phyloP scores from a whole-genome alignment of 805 yeast species.

The Starmerella potacharoeniae region DNA sequence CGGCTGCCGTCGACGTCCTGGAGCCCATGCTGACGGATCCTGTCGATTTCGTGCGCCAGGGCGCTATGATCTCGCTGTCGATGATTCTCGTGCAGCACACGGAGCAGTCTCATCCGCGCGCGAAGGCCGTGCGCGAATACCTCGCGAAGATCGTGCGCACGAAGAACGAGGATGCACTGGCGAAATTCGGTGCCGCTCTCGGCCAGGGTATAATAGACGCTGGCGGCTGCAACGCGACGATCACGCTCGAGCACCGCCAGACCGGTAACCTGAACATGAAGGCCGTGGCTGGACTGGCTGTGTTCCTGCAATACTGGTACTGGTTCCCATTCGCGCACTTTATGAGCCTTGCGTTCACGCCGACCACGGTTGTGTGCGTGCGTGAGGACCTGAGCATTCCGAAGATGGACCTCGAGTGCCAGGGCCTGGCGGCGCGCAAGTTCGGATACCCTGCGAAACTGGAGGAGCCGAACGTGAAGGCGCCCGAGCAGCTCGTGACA shows the following conservation, averaged over 20 bases:
- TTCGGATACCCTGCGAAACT: slow-evolving; percentile 85
- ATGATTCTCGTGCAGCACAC: slow-evolving; percentile 83
- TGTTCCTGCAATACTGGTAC: slow-evolving; percentile 92
- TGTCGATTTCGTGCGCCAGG: slow-evolving; percentile 95
- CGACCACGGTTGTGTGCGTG: slow-evolving; percentile 83
- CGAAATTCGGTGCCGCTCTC: slow-evolving; percentile 93
- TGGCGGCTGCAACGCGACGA: slow-evolving; percentile 96
- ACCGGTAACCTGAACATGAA: slow-evolving; percentile 83
- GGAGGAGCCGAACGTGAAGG: slow-evolving; percentile 67
- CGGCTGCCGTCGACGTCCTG: slow-evolving; percentile 80
- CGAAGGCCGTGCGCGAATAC: slow-evolving; percentile 60
- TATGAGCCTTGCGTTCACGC: slow-evolving; percentile 79
- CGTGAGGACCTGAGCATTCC: slow-evolving; percentile 79
- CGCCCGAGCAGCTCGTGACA: slow-evolving; percentile 78
- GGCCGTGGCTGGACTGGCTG: slow-evolving; percentile 82
- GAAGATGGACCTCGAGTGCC: slow-evolving; percentile 67
- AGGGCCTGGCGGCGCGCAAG: slow-evolving; percentile 55
- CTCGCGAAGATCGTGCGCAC: slow-evolving; percentile 66
- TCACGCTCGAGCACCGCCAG: slow-evolving; percentile 74
- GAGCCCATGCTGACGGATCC: slow-evolving; percentile 90
- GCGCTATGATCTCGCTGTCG: slow-evolving; percentile 84
- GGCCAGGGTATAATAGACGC: slow-evolving; percentile 98
- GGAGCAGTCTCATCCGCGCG: slow-evolving; percentile 68
- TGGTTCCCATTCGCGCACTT: slow-evolving; percentile 98
- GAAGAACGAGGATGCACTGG: slow-evolving; percentile 92